Evolutionary conservation across 371 early-diverging fungal species (phyloP), one percentile per base, ranked within the genome.

Genomic region (Blakeslea trispora): DNA sequence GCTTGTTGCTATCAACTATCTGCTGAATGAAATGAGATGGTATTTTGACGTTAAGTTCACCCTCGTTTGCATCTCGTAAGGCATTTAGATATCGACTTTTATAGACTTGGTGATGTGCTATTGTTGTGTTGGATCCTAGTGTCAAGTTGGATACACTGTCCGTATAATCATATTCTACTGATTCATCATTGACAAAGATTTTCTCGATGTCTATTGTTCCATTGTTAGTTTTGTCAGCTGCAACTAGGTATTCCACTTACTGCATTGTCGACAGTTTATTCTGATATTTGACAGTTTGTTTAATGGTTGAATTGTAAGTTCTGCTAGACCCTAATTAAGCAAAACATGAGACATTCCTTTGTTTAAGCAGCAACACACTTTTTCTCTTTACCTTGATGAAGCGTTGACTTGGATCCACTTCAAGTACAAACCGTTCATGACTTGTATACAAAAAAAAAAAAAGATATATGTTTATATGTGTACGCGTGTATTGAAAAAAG

Each of bases 191-290:
- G 40, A 92, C 77, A n/a, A 64, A 68, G 0, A 81, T 82, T 11
- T 77, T 72, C 19, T 66, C 53, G 15, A 91, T 80, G 22, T 74
- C 91, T 91, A 72, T n/a, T n/a, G n/a, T n/a, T n/a, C n/a, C n/a
- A n/a, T n/a, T n/a, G n/a, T n/a, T n/a, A n/a, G n/a, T n/a, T n/a
- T n/a, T n/a, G n/a, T n/a, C n/a, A n/a, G n/a, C n/a, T n/a, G n/a
- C n/a, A n/a, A n/a, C n/a, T n/a, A n/a, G n/a, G n/a, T n/a, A n/a
- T n/a, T n/a, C 7, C 28, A 28, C 77, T 21, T 83, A 87, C 87
- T 71, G 69, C 78, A 76, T 57, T 86, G 87, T 17, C 86, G 79
- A 55, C 81, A 81, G 58, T 88, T 86, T 52, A 88, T 69, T 37
- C 74, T 72, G 31, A 87, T 55, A 8, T 50, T 62, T 18, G 62